Base-by-base conservation (phyloP, 2,329 filamentous ascomycete genomes). In the Cladosporium sp. region DNA sequence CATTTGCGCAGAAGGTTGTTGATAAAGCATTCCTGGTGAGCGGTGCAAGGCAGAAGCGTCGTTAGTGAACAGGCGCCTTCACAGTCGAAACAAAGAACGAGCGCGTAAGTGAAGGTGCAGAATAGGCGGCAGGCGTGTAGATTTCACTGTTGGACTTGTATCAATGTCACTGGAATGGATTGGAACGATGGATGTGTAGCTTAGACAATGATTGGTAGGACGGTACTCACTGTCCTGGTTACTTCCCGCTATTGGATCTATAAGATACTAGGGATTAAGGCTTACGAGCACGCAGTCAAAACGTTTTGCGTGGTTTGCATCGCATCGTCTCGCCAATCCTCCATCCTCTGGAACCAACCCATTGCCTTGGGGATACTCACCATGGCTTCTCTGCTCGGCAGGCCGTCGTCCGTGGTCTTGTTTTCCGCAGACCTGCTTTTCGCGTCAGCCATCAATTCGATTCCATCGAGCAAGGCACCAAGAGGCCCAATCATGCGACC, bases 311-410 rank as follows among this genome's bases (percentile, higher is more conserved):
- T 12, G 21, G 55, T 21, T 10, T n/a, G 11, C 46, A 62, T 52
- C 44, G 59, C 59, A 5, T 62, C 44, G 5, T 62, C 46, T n/a
- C 49, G n/a, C 59, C 59, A 62, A 16, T 53, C 46, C 12, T 62
- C 59, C 59, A 62, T 62, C 4, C 59, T 18, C 3, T 23, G 11
- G 7, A 52, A 53, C 12, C n/a, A 62, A 11, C 10, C n/a, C 59
- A 52, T 16, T 10, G 44, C 59, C 44, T 62, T 62, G 4, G 59
- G 59, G 12, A 52, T 14, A 21, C 12, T 26, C 7, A 53, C 31
- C 31, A 35, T 37, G 5, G 21, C 18, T 85, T 8, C 71, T 84
- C 11, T 85, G 82, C 67, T 83, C 84, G 69, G 85, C 84, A 73
- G 84, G 84, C 52, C 75, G 85, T 23, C 23, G 14, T 26, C 3